Evolutionary conservation across 768 basidiomycete species (phyloP), one percentile per base, ranked within the genome.

Genomic region (Auriculariales sp.): DNA sequence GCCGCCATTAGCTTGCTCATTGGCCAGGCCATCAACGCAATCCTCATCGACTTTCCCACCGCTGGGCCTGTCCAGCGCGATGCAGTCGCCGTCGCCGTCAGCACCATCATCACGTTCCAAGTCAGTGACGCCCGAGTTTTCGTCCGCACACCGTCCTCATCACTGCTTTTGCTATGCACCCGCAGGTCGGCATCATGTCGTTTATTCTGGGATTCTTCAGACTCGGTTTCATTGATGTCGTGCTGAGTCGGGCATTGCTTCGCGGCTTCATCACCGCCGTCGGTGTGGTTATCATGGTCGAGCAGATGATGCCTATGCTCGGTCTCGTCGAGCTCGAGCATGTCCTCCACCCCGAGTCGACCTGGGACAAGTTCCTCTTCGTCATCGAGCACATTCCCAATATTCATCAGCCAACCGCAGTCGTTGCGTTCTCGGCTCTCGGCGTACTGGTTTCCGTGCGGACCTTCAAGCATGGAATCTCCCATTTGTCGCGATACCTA

Each of bases 221-320:
- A 24, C 70, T 97, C 9, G 91, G 92, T 2, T 94, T 94, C 64
- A 78, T 94, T 48, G 93, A 97, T 61, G 92, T 94, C 11, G 85
- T 94, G 4, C 73, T 97, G 27, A 90, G 87, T 57, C 80, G 90
- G 48, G 88, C 91, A 3, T 71, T 94, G 12, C 71, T 94, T 49
- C 75, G 87, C 27, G 92, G 92, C 2, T 93, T 94, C 60, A 76
- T 94, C 39, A 79, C 81, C 1, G 89, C 91, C 14, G 74, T 92
- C 25, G 11, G 42, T 14, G 28, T 31, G 52, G 17, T 49, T 11
- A n/a, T 34, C 15, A 28, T 19, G 30, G 27, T 28, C 27, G 83
- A 86, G 63, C 86, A 92, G 60, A 67, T 92, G 15, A 79, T 90
- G 25, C 89, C 92, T 0, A 92, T 97, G 84, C 74, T 95, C 44